Percentiles rank a stretch among this genome's conserved stretches.
Conservation (phyloP, 148 eudicot genomes). For the Heliosperma pusillum region DNA sequence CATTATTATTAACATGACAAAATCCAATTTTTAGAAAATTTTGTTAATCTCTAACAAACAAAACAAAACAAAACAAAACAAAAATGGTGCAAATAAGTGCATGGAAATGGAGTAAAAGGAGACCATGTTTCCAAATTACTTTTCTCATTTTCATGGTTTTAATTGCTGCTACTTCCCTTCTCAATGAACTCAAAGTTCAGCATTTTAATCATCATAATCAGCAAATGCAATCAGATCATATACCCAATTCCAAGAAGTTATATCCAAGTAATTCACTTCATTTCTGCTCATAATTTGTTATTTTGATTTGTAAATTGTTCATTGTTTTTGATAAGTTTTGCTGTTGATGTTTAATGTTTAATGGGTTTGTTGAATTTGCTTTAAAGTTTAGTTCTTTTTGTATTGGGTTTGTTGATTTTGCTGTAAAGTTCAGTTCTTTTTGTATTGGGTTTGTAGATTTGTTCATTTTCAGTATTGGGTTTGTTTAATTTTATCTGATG, state of each 20-base stretch:
- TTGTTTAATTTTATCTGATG: constrained; percentile 4
- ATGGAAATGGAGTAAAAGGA: constrained; percentile 53
- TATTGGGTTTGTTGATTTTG: constrained; percentile 16
- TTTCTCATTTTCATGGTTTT: constrained; percentile 50
- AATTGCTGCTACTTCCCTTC: constrained; percentile 47
- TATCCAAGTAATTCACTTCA: constrained; percentile 35
- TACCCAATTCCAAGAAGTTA: constrained; percentile 16
- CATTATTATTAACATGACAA: neutral
- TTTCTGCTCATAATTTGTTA: neutral
- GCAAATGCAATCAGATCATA: constrained; percentile 10
- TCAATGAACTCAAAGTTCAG: constrained; percentile 49
- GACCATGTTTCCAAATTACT: constrained; percentile 45
- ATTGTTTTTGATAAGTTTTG: neutral
- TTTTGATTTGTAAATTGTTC: neutral
- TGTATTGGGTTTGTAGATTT: constrained; percentile 7
- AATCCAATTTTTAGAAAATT: neutral
- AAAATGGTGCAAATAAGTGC: constrained; percentile 46
- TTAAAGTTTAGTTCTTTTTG: constrained; percentile 6
- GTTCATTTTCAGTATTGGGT: constrained; percentile 7
- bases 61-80: neutral
- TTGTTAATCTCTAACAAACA: neutral
- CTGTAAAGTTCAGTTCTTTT: constrained; percentile 5
- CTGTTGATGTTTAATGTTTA: neutral
- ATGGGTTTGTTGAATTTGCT: constrained; percentile 17
- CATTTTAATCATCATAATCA: constrained; percentile 31